Base-by-base conservation (phyloP, 139 green algal genomes). In the Volvox reticuliferus region DNA sequence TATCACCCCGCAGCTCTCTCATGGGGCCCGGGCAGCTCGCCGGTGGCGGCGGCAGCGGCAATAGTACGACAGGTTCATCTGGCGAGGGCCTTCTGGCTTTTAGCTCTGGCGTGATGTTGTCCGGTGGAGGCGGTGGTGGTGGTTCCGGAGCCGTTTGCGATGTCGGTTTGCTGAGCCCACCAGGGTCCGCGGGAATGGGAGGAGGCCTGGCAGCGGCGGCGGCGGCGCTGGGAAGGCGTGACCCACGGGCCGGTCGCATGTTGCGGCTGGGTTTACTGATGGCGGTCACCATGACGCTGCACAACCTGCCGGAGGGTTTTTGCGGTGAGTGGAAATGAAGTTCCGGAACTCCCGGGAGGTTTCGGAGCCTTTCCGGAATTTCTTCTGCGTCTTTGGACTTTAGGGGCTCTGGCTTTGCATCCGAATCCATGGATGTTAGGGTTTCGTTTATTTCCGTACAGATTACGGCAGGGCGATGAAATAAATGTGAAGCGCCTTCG, bases 291-390 rank as follows among this genome's bases (percentile, higher is more conserved):
- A 99, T 99, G 97, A 98, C 96, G n/a, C 88, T 98, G 62, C 97
- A 99, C 91, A 99, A 99, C 88, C 80, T 98, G 90, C 97, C 97
- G 30, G 97, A 99, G 88, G 97, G 96, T 26, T 96, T n/a, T 97
- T 84, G 96, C 97, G 65, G 94, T 98, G 28, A 87, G 75, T 81
- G 75, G 30, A 55, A 55, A 9, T 55, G 9, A 9, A 55, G 44
- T 5, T 55, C 44, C 44, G 44, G 44, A 55, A 9, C 44, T 55
- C 44, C 44, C 9, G 9, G 44, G 44, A 55, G 44, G 44, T 55
- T 9, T 55, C 44, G n/a, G n/a, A n/a, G n/a, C n/a, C n/a, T n/a
- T n/a, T n/a, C n/a, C n/a, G n/a, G n/a, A n/a, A n/a, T n/a, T n/a
- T n/a, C n/a, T n/a, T n/a, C n/a, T n/a, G n/a, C n/a, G n/a, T n/a